Conservation (phyloP, 176 grass and related monocot species). For the Thinopyrum elongatum region DNA sequence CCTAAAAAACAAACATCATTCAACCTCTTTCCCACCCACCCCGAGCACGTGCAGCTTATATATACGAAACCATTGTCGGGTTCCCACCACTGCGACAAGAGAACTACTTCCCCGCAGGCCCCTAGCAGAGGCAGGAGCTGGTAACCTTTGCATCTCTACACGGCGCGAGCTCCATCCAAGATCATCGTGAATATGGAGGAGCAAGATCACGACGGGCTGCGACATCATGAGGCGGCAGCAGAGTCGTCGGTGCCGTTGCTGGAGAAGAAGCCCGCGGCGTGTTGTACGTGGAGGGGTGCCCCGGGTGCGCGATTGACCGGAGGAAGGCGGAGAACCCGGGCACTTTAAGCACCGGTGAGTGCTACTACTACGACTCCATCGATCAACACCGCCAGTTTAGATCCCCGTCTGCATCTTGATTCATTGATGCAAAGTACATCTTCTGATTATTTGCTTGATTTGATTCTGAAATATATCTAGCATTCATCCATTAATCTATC, state of each 20-base stretch:
- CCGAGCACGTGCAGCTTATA: too few relatives aligned
- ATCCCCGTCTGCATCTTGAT: background rate
- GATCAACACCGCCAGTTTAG: background rate
- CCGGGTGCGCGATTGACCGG: conserved; percentile 42
- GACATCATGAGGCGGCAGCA: background rate
- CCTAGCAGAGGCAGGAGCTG: too few relatives aligned
- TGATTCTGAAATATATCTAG: background rate
- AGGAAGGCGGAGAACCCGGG: conserved; percentile 32
- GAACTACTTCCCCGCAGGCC: too few relatives aligned
- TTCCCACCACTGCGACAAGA: too few relatives aligned
- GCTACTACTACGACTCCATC: background rate
- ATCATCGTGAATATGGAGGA: background rate
- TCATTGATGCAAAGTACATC: background rate
- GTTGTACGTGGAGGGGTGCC: conserved; percentile 38
- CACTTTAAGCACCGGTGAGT: conserved; percentile 30
- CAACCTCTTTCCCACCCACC: too few relatives aligned
- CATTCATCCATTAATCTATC: background rate
- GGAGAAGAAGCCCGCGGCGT: conserved; percentile 2
- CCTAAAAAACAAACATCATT: too few relatives aligned
- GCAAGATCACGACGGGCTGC: background rate
- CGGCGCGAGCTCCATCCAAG: too few relatives aligned
- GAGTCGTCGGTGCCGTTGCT: conserved; percentile 32
- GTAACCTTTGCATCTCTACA: too few relatives aligned
- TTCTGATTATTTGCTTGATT: background rate
- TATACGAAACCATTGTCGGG: too few relatives aligned